Evolutionary conservation across 495 filamentous ascomycete species (phyloP), one percentile per base, ranked within the genome.

Genomic region (Hypoxylon trugodes): DNA sequence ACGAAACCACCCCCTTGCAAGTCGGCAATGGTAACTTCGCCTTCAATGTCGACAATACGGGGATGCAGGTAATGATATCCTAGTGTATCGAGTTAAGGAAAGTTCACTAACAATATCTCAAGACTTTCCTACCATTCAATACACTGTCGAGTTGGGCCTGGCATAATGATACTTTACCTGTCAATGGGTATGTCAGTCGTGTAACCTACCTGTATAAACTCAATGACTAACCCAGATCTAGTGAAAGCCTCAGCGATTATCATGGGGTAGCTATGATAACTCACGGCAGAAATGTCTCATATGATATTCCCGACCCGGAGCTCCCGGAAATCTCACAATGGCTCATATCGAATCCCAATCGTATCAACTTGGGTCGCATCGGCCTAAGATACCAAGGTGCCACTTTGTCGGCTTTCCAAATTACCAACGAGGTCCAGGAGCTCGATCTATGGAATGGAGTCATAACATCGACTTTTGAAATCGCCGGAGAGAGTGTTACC

Each of bases 11-110:
- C 3, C 81, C 81, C 9, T 70, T 85, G 33, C 81, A 82, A 69
- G 79, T 84, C 0, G 81, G 80, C 28, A 83, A 83, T 68, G 81
- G 82, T 5, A 79, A 84, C 65, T 82, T 85, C 51, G 81, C 81
- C 45, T 84, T 83, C 58, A 81, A 81, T 19, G 78, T 76, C n/a
- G 82, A 84, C 51, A 69, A 82, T 15, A 82, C 81, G 22, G 81
- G 82, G 2, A 68, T 84, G 28, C 81, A 70, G 60, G 68, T 70
- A 47, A 59, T 12, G 10, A 13, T 16, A 13, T 28, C 32, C 22
- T 24, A n/a, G n/a, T 4, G 18, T 15, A 12, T 9, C 18, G 1
- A 4, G 6, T 8, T 18, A 38, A 35, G 7, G 12, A n/a, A 6
- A 4, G 3, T n/a, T 30, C 41, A 2, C 53, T 68, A 15, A 50